Evolutionary conservation across 495 filamentous ascomycete species (phyloP), one percentile per base, ranked within the genome.

Genomic region (Thozetella sp.): DNA sequence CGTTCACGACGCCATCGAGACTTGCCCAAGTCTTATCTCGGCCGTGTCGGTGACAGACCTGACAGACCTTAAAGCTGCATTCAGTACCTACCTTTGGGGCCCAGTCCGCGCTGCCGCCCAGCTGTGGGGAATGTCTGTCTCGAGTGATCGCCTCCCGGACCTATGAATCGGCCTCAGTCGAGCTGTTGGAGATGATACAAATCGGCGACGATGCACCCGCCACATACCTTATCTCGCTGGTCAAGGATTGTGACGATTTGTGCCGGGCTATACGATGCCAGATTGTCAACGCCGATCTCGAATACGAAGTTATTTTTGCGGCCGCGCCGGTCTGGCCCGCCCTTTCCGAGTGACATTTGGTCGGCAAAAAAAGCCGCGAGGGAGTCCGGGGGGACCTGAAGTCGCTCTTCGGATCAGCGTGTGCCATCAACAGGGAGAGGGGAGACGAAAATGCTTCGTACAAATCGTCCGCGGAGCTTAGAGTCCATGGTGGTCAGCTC

Each of bases 51-150:
- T 80, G 75, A 61, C 87, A 90, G 19, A 25, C 30, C 19, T 76
- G 77, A 62, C 86, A 90, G 59, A 75, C 74, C 51, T 70, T 81
- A 65, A 72, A 81, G 54, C 71, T 75, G 64, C 86, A 90, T 56
- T 81, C 79, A 1, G 62, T 45, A 0, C 62, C 50, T 24, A 55
- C n/a, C 48, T 62, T 48, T 26, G 78, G 74, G 54, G 81, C 58
- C 80, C 77, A 79, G 26, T 73, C 70, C 45, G 54, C 69, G 26
- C 43, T 57, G 13, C 61, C 51, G 22, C 62, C 26, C 30, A 37
- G 17, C 30, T 6, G 17, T 37, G 23, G 65, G 53, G 22, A 53
- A 57, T 1, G 51, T 64, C n/a, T 13, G 37, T 68, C 60, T 34
- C 63, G 30, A 22, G 62, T 51, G 17, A 72, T 70, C 4, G 54